Evolutionary conservation across 2,329 filamentous ascomycete species (phyloP).

Genomic region (Fusarium virguliforme): DNA sequence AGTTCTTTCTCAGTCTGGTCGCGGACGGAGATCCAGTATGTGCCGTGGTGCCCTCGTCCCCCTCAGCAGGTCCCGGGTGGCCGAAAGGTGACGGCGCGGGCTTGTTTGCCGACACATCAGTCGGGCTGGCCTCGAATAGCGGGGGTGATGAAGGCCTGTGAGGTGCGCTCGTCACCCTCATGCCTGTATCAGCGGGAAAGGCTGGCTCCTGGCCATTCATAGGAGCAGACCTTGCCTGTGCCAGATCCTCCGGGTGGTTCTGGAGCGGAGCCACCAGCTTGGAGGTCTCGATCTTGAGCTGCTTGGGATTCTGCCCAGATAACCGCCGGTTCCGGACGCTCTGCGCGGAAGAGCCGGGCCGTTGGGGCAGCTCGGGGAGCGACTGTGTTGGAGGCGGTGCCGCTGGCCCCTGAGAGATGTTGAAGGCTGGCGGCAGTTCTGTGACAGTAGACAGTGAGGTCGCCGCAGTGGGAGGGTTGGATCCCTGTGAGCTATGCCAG

Average conservation of each 20-base stretch:
- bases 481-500: slow-evolving; percentile 85
- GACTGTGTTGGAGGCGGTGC: slow-evolving; percentile 67
- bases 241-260: slow-evolving; percentile 30
- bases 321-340: slow-evolving; percentile 83
- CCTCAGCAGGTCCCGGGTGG: slow-evolving; percentile 54
- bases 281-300: slow-evolving; percentile 89
- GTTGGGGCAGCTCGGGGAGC: slow-evolving; percentile 62
- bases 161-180: slow-evolving; percentile 27
- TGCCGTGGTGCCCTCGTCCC: slow-evolving; percentile 58
- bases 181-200: slow-evolving; percentile 18
- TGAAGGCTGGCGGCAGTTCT: slow-evolving; percentile 64
- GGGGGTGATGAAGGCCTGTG: slow-evolving; percentile 49
- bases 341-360: slow-evolving; percentile 55
- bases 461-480: slow-evolving; percentile 69
- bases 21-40: slow-evolving; percentile 70
- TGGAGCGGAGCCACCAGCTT: slow-evolving; percentile 51
- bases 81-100: slow-evolving; percentile 53
- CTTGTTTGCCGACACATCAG: slow-evolving; percentile 46
- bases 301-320: slow-evolving; percentile 84
- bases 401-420: slow-evolving; percentile 49
- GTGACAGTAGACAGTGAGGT: slow-evolving; percentile 76
- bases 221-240: slow-evolving; percentile 33
- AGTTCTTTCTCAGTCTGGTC: slow-evolving; percentile 73
- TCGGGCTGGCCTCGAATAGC: slow-evolving; percentile 50
- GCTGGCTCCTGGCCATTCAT: slow-evolving; percentile 29